These are phyloP conservation scores for Phytophthora quininea DNA, from an alignment of 352 stramenopile species.

Conservation along the genomic window DNA sequence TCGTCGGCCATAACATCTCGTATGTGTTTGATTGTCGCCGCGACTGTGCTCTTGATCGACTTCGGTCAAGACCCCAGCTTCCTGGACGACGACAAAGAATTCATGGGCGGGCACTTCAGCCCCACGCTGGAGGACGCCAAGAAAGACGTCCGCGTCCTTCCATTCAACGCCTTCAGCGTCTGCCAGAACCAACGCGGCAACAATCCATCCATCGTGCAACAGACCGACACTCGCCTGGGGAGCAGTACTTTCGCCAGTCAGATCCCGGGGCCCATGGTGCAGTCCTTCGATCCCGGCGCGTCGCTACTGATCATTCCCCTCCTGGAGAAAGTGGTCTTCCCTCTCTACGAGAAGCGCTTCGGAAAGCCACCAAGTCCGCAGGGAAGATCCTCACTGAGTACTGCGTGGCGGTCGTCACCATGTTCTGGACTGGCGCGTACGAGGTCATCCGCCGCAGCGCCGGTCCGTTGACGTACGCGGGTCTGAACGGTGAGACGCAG, in stretches of 20 bases:
- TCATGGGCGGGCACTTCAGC: constrained; percentile 44
- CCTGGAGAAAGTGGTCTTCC: constrained; percentile 45
- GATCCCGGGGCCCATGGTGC: constrained; percentile 52
- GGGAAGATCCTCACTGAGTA: constrained; percentile 43
- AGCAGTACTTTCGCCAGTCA: constrained; percentile 38
- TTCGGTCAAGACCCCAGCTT: constrained; percentile 51
- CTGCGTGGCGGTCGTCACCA: constrained; percentile 37
- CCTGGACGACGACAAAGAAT: constrained; percentile 47
- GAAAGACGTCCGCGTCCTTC: constrained; percentile 40
- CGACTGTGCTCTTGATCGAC: constrained; percentile 47
- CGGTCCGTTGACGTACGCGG: constrained; percentile 21
- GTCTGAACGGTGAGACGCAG: constrained; percentile 21
- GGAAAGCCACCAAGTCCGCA: constrained; percentile 48
- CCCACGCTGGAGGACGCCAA: constrained; percentile 51
- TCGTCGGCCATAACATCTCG: constrained; percentile 46
- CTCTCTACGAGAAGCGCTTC: constrained; percentile 41
- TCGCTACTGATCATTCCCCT: constrained; percentile 48
- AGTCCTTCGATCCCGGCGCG: constrained; percentile 51
- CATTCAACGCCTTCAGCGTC: constrained; percentile 53
- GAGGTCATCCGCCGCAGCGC: constrained; percentile 40
- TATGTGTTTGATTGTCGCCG: constrained; percentile 48
- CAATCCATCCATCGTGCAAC: constrained; percentile 71
- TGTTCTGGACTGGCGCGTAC: constrained; percentile 49
- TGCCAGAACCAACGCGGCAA: constrained; percentile 69
- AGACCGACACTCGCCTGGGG: constrained; percentile 58